Percentiles rank a stretch among this genome's conserved stretches.
These are phyloP conservation scores for Claviceps sp. DNA, from an alignment of 2,329 filamentous ascomycete genomes.

Conservation along the genomic window DNA sequence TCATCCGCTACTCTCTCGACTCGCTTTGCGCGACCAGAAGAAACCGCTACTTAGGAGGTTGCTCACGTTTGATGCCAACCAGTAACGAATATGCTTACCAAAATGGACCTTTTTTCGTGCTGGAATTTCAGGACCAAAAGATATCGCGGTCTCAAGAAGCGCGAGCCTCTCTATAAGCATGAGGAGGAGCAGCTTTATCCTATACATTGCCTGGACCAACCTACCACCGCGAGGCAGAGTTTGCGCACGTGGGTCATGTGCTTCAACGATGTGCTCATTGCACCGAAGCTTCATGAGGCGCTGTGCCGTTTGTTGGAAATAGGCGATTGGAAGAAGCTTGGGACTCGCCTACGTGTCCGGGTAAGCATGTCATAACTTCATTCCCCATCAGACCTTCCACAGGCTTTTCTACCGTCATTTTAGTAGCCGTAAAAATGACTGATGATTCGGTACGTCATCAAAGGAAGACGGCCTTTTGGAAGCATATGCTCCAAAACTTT, in stretches of 20 bases:
- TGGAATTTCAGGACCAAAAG: neutral
- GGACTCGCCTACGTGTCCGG: constrained; percentile 2
- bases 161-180: neutral
- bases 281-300: constrained; percentile 1
- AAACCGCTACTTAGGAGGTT: neutral
- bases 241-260: constrained; percentile 7
- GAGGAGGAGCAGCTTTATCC: constrained; percentile 3
- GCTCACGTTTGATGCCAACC: neutral
- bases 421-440: neutral
- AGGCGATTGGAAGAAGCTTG: constrained; percentile 7
- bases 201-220: constrained; percentile 4
- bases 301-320: constrained; percentile 4
- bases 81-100: neutral
- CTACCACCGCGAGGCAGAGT: neutral
- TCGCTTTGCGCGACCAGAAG: neutral
- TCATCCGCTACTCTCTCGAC: neutral
- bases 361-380: neutral
- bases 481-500: constrained; percentile 5
- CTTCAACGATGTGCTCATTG: constrained; percentile 8
- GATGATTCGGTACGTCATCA: neutral
- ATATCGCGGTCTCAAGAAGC: neutral
- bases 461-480: constrained; percentile 5
- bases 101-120: constrained; percentile 3
- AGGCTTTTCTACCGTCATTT: neutral
- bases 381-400: neutral